Percentiles rank a stretch among this genome's conserved stretches.
Evolutionary conservation across 2,329 filamentous ascomycete species (phyloP).

Genomic region (Dissoconium aciculare): DNA sequence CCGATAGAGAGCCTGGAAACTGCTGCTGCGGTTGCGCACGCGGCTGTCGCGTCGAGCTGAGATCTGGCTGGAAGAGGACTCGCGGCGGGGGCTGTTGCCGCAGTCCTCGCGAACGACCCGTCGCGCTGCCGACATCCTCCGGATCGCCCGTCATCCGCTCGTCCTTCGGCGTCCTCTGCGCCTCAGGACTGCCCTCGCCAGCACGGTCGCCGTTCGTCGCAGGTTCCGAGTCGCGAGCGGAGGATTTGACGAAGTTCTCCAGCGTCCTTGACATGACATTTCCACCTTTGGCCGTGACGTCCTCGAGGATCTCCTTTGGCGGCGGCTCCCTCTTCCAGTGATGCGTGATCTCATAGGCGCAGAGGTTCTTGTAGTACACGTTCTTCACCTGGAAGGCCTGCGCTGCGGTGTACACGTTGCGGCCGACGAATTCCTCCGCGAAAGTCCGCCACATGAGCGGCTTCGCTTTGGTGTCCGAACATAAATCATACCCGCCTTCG

Average conservation of each 20-base stretch:
- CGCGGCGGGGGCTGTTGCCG: conserved; percentile 74
- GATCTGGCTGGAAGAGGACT: conserved; percentile 73
- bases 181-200: conserved; percentile 30
- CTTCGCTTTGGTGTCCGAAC: conserved; percentile 50
- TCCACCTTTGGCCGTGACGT: conserved; percentile 64
- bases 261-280: conserved; percentile 62
- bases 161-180: conserved; percentile 36
- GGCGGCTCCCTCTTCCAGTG: conserved; percentile 68
- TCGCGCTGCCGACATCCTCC: conserved; percentile 33
- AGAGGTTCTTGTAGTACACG: conserved; percentile 76
- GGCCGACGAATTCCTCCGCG: conserved; percentile 60
- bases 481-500: conserved; percentile 72
- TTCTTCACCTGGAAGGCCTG: conserved; percentile 76
- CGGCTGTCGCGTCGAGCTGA: conserved; percentile 47
- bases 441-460: conserved; percentile 77
- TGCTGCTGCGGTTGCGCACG: conserved; percentile 32
- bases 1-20: conserved; percentile 2
- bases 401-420: conserved; percentile 61
- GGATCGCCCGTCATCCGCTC: conserved; percentile 36
- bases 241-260: conserved; percentile 52
- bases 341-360: conserved; percentile 68
- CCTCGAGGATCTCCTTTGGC: conserved; percentile 75
- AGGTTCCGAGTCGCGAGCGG: conserved; percentile 32
- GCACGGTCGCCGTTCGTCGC: conserved; percentile 41
- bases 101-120: conserved; percentile 21